Evolutionary conservation across 441 rosid species (phyloP).

Genomic region (Brassica balearica): DNA sequence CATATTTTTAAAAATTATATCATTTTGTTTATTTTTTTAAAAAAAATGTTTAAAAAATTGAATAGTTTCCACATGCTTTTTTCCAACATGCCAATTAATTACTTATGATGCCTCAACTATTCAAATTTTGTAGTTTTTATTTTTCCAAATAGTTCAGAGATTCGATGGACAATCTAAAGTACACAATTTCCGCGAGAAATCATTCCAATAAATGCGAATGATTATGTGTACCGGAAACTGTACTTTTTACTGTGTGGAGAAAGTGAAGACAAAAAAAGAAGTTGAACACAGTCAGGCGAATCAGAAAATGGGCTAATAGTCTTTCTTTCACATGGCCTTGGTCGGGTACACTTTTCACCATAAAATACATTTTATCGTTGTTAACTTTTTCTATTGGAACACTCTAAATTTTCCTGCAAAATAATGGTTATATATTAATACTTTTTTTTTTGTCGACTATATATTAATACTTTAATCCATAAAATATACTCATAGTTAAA

Average conservation of each 20-base stretch:
- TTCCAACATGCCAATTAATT: too few species aligned
- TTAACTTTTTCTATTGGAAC: not conserved
- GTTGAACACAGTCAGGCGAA: conserved; percentile 17
- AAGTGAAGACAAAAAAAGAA: conserved; percentile 22
- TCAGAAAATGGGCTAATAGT: conserved; percentile 37
- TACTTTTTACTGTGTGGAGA: conserved; percentile 38
- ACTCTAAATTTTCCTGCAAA: not conserved
- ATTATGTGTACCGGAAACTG: conserved; percentile 36
- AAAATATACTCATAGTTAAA: too few species aligned
- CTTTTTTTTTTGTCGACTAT: too few species aligned
- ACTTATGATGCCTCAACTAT: too few species aligned
- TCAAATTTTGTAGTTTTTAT: too few species aligned
- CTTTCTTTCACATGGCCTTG: conserved; percentile 40
- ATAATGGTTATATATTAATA: not conserved
- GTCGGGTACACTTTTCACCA: conserved; percentile 15
- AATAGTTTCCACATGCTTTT: too few species aligned
- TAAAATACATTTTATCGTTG: not conserved
- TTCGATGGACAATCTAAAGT: not conserved
- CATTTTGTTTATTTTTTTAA: too few species aligned
- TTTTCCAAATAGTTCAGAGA: not conserved
- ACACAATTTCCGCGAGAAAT: not conserved
- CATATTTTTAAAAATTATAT: too few species aligned
- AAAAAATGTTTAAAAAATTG: too few species aligned
- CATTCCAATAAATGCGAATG: not conserved
- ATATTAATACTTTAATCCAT: too few species aligned